These are phyloP conservation scores for Colletotrichum scovillei DNA, from an alignment of 2,329 filamentous ascomycete species.

Conservation along the genomic window DNA sequence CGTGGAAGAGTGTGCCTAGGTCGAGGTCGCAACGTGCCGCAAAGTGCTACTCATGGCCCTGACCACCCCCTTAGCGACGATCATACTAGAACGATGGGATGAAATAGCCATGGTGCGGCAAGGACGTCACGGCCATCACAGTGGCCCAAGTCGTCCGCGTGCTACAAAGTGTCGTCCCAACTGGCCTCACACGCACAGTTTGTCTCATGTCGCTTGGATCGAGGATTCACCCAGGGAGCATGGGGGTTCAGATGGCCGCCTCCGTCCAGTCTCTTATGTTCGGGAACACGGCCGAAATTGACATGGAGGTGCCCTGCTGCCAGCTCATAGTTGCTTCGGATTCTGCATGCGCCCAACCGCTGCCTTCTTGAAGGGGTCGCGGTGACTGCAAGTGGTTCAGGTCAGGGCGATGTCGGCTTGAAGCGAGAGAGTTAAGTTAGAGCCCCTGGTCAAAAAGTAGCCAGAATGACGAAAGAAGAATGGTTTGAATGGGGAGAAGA, in stretches of 20 bases:
- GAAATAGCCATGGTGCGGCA: slow-evolving; percentile 30
- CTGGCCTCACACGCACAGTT: slow-evolving; percentile 16
- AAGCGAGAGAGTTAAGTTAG: background rate
- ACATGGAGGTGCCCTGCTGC: slow-evolving; percentile 8
- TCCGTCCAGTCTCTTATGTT: background rate
- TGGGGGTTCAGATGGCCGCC: slow-evolving; percentile 15
- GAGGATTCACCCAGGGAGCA: slow-evolving; percentile 20
- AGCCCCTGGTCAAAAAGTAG: background rate
- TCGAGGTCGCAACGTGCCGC: background rate
- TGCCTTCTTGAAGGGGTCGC: background rate
- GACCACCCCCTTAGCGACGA: slow-evolving; percentile 25
- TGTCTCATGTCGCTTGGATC: slow-evolving; percentile 20
- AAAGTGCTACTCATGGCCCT: background rate
- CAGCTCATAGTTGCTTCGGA: slow-evolving; percentile 13
- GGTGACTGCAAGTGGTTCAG: background rate
- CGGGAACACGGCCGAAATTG: slow-evolving; percentile 6
- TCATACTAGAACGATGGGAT: slow-evolving; percentile 31
- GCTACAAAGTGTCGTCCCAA: slow-evolving; percentile 20
- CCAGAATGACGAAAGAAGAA: background rate
- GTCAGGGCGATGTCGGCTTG: background rate
- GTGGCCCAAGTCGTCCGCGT: slow-evolving; percentile 9
- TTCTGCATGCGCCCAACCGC: slow-evolving; percentile 4
- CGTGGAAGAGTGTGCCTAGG: slow-evolving; percentile 4
- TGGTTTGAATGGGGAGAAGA: background rate
- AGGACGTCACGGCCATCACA: slow-evolving; percentile 24